Base-by-base conservation (phyloP, 495 filamentous ascomycete species). In the Aspergillus carlsbadensis region DNA sequence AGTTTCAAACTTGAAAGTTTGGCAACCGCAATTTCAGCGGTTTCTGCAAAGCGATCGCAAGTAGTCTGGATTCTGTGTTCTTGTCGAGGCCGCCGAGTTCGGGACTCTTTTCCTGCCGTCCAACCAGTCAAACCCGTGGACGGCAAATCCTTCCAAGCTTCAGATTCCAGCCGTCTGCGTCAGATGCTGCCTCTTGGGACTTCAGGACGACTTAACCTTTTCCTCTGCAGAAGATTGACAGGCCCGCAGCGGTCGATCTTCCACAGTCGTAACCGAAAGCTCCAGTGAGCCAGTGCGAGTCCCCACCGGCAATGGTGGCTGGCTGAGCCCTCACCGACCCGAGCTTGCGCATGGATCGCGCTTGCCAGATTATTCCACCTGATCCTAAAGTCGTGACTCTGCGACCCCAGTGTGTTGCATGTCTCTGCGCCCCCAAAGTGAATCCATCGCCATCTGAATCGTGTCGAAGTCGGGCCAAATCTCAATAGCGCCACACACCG, bases 221-320 rank as follows among this genome's bases (percentile, higher is more conserved):
- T 29, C 11, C 22, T 17, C 43, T 56, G 53, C 53, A 56, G 53
- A 56, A 49, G 43, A 56, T 56, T 56, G 53, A 22, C 53, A 49
- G 53, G 45, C 43, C 35, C 53, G 35, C 33, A 41, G 21, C 6
- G 34, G 44, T 26, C 29, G 33, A 56, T 43, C 33, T 8, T n/a
- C 35, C 11, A 31, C 18, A 18, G 31, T n/a, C n/a, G 26, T 35
- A 21, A n/a, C 29, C 4, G 15, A 26, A 26, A 29, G 15, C 49
- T 24, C 14, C 18, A 43, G 14, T 22, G 6, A 43, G 50, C 14
- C 7, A n/a, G n/a, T n/a, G n/a, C n/a, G n/a, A n/a, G n/a, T 11
- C 26, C 15, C 40, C 26, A 29, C 26, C 26, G 26, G 26, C 21
- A 7, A 1, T 14, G 20, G 53, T 48, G 53, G 44, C 44, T 48